phyloP scores from a whole-genome alignment of 2,329 filamentous ascomycete genomes.

The Bipolaris victoriae region DNA sequence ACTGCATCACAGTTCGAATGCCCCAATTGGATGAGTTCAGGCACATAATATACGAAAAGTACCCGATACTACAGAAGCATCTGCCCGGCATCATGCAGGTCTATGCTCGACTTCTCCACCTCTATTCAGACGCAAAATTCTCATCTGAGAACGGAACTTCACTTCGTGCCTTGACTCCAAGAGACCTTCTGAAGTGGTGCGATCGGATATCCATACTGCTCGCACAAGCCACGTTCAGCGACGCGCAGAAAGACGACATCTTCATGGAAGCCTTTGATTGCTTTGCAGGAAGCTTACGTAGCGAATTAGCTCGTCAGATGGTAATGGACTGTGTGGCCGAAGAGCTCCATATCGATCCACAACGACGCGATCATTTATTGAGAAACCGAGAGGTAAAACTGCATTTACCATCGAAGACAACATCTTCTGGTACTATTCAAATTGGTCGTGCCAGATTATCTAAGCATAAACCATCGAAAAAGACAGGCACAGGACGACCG shows the following conservation, averaged over 20 bases:
- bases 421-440: slow-evolving; percentile 35
- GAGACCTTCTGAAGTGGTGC: slow-evolving; percentile 93
- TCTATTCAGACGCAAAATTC: slow-evolving; percentile 54
- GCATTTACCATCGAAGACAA: slow-evolving; percentile 48
- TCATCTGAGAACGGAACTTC: slow-evolving; percentile 61
- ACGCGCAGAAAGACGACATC: slow-evolving; percentile 79
- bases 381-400: slow-evolving; percentile 71
- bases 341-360: slow-evolving; percentile 83
- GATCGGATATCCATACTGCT: slow-evolving; percentile 74
- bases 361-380: slow-evolving; percentile 79
- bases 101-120: slow-evolving; percentile 54
- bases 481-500: slow-evolving; percentile 50
- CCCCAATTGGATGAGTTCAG: slow-evolving; percentile 73
- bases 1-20: slow-evolving; percentile 70
- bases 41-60: slow-evolving; percentile 72
- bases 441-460: slow-evolving; percentile 53
- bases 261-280: slow-evolving; percentile 94
- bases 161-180: slow-evolving; percentile 68
- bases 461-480: slow-evolving; percentile 55
- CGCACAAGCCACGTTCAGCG: slow-evolving; percentile 64
- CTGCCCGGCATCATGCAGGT: slow-evolving; percentile 63
- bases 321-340: slow-evolving; percentile 77
- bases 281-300: slow-evolving; percentile 81
- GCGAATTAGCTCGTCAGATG: slow-evolving; percentile 63
- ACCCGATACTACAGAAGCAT: slow-evolving; percentile 69